Evolutionary conservation across 2,329 filamentous ascomycete species (phyloP).

Genomic region (Aspergillus tubingensis): DNA sequence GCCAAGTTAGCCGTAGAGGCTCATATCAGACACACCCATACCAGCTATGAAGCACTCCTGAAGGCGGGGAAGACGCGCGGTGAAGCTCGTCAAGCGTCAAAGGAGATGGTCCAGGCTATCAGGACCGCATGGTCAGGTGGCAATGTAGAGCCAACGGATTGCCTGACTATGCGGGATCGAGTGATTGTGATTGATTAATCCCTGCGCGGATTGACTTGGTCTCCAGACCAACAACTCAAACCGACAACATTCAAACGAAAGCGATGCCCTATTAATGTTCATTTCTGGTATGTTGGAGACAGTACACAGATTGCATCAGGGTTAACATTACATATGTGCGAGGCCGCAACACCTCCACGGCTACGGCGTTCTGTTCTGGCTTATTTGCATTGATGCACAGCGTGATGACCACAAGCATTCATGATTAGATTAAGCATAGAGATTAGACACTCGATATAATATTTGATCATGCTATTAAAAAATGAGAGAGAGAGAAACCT

Average conservation of each 20-base stretch:
- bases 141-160: neutral
- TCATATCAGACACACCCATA: slow-evolving; percentile 47
- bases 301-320: neutral
- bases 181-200: neutral
- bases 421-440: neutral
- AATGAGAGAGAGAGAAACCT: too few species aligned
- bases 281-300: neutral
- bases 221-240: too few species aligned
- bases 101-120: slow-evolving; percentile 31
- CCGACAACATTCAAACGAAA: neutral
- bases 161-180: neutral
- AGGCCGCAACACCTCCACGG: neutral
- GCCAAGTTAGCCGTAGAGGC: slow-evolving; percentile 45
- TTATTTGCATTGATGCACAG: neutral
- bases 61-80: slow-evolving; percentile 25
- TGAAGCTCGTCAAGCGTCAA: slow-evolving; percentile 36
- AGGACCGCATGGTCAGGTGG: slow-evolving; percentile 36
- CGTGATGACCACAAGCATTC: neutral
- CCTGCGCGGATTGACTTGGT: neutral
- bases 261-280: neutral
- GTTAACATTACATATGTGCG: neutral
- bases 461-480: neutral
- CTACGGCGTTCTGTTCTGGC: neutral
- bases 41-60: slow-evolving; percentile 42
- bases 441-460: neutral